Conservation (phyloP, 2,329 filamentous ascomycete species). For the Venturia effusa region DNA sequence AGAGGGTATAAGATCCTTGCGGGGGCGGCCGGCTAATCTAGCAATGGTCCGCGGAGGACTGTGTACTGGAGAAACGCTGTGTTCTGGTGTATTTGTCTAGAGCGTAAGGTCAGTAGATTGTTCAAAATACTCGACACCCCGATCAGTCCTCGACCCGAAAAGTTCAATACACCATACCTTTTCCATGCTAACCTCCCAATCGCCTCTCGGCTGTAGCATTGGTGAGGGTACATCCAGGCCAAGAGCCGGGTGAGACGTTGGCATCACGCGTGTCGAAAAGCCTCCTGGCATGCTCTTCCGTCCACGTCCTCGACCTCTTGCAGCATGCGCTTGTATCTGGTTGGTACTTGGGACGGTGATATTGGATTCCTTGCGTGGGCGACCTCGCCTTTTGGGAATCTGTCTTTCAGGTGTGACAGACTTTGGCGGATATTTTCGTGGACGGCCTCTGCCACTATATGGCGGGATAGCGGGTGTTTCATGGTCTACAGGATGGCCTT, state of each 20-base stretch:
- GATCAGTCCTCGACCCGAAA: background rate
- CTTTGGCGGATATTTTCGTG: conserved; percentile 1
- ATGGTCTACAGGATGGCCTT: background rate
- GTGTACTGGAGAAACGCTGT: background rate
- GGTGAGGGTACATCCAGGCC: background rate
- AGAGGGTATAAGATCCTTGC: background rate
- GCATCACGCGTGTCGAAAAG: background rate
- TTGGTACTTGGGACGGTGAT: background rate
- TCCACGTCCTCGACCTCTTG: background rate
- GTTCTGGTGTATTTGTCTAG: background rate
- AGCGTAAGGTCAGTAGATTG: background rate
- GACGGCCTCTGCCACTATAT: background rate
- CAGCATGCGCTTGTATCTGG: background rate
- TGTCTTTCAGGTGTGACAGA: background rate
- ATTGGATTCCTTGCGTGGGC: background rate
- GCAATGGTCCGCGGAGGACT: background rate
- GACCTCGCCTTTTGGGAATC: background rate
- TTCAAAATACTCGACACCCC: background rate
- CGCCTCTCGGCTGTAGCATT: background rate
- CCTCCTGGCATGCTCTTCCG: background rate
- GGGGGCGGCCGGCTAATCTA: background rate
- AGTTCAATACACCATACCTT: background rate
- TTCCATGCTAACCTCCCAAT: background rate
- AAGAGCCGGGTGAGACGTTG: background rate
- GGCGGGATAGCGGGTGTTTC: background rate